Evolutionary conservation across 257 asterid genomes (phyloP), one percentile per base, ranked within the genome.

Genomic region (Solanum chilense): DNA sequence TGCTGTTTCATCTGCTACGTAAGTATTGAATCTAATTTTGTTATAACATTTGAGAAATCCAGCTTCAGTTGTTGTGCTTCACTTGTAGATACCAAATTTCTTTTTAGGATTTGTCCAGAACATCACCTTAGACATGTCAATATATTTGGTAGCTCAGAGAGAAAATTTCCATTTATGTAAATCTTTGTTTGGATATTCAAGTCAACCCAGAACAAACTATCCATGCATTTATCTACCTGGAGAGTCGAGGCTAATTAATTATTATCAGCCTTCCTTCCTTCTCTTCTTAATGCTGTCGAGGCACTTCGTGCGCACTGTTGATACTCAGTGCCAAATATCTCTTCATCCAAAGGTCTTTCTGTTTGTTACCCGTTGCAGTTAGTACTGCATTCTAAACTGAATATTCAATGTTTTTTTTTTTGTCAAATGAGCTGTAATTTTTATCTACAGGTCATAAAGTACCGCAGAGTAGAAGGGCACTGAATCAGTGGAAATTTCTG

Each of bases 1-100:
- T 42, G 12, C 78, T 39, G 84, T 37, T 20, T 33, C 76, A 4
- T 87, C 90, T 74, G 66, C 74, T 88, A 88, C 84, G 96, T 93
- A 89, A 93, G 96, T 90, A 62, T 14, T 86, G 44, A 41, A 2
- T 29, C 64, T 86, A 76, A 76, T 1, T 76, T 41, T 20, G 9
- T 76, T 76, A 23, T 76, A 76, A n/a, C 58, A n/a, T 76, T 76
- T n/a, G 35, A 12, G 13, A 76, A n/a, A 42, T 62, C 69, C 33
- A 64, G 33, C 33, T n/a, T n/a, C 71, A n/a, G 12, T n/a, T 64
- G 33, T 64, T 64, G 25, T 31, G 77, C 77, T 70, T 70, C 44
- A 70, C 77, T 31, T 70, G 44, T 33, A 9, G 4, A 10, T 33
- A 9, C 25, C 15, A 18, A 33, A 70, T 70, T 70, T 8, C 3